These are phyloP conservation scores for Lipomyces sp. DNA, from an alignment of 805 yeast genomes.

Conservation along the genomic window DNA sequence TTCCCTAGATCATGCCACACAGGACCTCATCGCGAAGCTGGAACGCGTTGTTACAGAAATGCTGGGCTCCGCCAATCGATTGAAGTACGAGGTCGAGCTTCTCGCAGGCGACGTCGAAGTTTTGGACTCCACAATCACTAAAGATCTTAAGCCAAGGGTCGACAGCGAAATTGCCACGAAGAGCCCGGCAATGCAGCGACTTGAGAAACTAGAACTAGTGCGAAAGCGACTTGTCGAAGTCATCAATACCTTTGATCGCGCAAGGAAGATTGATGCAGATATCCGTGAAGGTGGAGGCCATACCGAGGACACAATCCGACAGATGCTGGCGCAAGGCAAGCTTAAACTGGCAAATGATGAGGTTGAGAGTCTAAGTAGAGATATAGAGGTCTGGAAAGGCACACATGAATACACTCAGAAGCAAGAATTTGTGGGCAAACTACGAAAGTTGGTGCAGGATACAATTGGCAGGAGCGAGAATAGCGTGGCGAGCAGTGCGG, in stretches of 20 bases:
- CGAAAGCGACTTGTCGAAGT: conserved; percentile 24
- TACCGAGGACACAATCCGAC: conserved; percentile 12
- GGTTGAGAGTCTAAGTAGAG: conserved; percentile 9
- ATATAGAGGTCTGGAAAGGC: conserved; percentile 23
- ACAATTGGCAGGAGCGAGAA: conserved; percentile 14
- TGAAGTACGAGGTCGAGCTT: conserved; percentile 27
- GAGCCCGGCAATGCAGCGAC: conserved; percentile 24
- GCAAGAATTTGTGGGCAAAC: conserved; percentile 14
- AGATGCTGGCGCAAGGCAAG: conserved; percentile 14
- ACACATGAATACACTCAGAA: conserved; percentile 22
- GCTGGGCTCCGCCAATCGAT: conserved; percentile 21
- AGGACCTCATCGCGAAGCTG: conserved; percentile 22
- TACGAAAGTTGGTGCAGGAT: conserved; percentile 21
- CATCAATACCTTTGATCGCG: conserved; percentile 16
- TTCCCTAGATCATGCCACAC: conserved; percentile 25
- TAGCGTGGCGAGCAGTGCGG: neutral
- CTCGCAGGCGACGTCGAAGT: conserved; percentile 26
- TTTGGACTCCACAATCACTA: conserved; percentile 8
- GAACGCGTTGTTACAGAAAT: conserved; percentile 25
- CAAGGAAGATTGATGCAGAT: conserved; percentile 18
- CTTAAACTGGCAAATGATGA: conserved; percentile 18
- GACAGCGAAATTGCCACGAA: conserved; percentile 15
- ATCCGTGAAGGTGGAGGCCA: conserved; percentile 8
- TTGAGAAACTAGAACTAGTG: conserved; percentile 26
- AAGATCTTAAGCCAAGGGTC: conserved; percentile 18